Conservation (phyloP, 495 filamentous ascomycete genomes). For the Daldinia vernicosa region DNA sequence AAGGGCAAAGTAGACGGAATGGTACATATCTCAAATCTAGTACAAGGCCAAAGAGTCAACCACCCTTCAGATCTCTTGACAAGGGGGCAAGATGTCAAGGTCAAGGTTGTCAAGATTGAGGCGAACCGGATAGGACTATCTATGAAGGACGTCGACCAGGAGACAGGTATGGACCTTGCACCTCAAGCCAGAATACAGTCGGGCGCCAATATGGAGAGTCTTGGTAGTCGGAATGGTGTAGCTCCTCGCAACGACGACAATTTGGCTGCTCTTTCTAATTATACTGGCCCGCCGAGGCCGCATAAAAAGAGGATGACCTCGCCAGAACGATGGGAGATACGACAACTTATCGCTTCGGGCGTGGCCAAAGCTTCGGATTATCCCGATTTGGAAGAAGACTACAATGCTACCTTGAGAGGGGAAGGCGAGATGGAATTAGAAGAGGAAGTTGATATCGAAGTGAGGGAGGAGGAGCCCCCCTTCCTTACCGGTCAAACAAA, state of each 20-base stretch:
- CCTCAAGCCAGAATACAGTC: conserved; percentile 85
- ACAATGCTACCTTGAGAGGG: conserved; percentile 84
- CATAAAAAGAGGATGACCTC: conserved; percentile 93
- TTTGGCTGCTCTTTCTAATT: conserved; percentile 72
- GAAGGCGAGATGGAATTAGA: conserved; percentile 92
- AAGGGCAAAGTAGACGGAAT: conserved; percentile 90
- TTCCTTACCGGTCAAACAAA: conserved; percentile 97
- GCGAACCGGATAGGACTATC: conserved; percentile 82
- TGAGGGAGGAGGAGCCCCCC: conserved; percentile 93
- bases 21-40: conserved; percentile 95
- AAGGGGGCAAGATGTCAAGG: conserved; percentile 84
- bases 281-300: conserved; percentile 57
- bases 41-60: conserved; percentile 85
- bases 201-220: conserved; percentile 87
- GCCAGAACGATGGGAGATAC: conserved; percentile 96
- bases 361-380: conserved; percentile 90
- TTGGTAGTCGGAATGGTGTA: conserved; percentile 74
- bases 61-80: conserved; percentile 89
- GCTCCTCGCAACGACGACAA: conserved; percentile 54
- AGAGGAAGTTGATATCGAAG: conserved; percentile 97
- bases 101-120: conserved; percentile 91
- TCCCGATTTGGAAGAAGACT: conserved; percentile 94
- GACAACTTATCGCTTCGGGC: conserved; percentile 93
- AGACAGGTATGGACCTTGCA: conserved; percentile 82
- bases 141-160: conserved; percentile 97